These are phyloP conservation scores for Micractinium sp. DNA, from an alignment of 139 green algal species.

Conservation along the genomic window DNA sequence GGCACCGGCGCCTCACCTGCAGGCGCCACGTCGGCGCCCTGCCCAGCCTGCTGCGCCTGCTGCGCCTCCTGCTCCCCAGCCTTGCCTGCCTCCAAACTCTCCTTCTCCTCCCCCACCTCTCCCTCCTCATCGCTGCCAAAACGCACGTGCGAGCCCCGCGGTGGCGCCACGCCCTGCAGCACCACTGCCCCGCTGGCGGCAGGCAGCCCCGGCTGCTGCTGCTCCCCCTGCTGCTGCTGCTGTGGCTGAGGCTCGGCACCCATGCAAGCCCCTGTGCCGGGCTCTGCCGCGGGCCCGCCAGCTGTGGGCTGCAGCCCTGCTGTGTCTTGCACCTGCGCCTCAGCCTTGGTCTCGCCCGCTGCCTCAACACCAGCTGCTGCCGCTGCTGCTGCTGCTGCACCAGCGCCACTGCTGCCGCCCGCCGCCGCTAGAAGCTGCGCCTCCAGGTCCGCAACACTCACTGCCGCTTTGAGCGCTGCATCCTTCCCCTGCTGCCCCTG, in stretches of 20 bases:
- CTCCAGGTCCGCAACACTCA: constrained; percentile 12
- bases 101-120: not conserved
- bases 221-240: not conserved
- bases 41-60: not conserved
- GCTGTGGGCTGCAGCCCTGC: not conserved
- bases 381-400: not conserved
- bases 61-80: not conserved
- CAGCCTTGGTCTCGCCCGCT: not conserved
- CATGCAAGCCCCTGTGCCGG: too few species aligned
- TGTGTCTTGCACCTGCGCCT: not conserved
- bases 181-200: not conserved
- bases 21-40: not conserved
- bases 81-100: not conserved
- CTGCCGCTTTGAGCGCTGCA: not conserved
- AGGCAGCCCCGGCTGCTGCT: not conserved
- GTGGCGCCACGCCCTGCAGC: not conserved
- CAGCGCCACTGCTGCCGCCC: not conserved
- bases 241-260: too few species aligned
- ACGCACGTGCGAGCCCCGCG: constrained; percentile 4
- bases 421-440: constrained; percentile 20
- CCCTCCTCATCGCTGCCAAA: constrained; percentile 23
- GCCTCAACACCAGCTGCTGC: not conserved
- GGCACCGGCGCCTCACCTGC: not conserved
- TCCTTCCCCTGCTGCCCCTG: not conserved
- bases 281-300: too few species aligned